Evolutionary conservation across 139 green algal genomes (phyloP).

Genomic region (Bryopsis sp.): DNA sequence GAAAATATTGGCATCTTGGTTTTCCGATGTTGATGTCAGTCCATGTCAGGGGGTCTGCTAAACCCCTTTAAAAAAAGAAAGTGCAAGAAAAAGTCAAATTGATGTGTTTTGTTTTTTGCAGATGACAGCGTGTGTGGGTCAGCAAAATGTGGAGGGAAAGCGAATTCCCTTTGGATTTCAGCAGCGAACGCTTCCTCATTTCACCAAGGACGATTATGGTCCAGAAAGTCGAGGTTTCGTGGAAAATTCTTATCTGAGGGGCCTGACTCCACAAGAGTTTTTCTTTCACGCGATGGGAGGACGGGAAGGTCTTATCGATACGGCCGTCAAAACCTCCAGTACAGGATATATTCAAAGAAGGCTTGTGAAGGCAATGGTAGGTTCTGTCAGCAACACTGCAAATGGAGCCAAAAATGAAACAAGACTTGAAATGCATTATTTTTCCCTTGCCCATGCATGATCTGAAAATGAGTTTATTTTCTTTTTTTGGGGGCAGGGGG

Average conservation of each 20-base stretch:
- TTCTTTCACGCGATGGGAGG: conserved; percentile 99
- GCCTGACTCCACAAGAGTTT: conserved; percentile 96
- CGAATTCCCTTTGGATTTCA: conserved; percentile 96
- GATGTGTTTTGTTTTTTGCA: no score
- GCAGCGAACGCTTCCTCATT: conserved; percentile 87
- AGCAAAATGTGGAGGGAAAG: conserved; percentile 99
- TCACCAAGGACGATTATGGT: conserved; percentile 92
- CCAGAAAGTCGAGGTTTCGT: conserved; percentile 95
- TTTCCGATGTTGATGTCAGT: neutral
- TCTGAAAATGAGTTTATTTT: no score
- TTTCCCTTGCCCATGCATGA: no score
- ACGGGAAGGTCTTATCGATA: conserved; percentile 98
- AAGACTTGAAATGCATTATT: no score
- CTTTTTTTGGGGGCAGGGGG: no score
- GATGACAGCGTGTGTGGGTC: conserved; percentile 99
- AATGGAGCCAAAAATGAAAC: no score
- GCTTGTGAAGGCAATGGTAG: conserved; percentile 98
- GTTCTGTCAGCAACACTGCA: no score
- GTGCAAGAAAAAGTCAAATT: no score
- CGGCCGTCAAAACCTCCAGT: conserved; percentile 94
- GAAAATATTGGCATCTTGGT: neutral
- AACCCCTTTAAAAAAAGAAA: conserved; percentile 29
- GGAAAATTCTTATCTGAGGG: conserved; percentile 93
- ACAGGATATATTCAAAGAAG: conserved; percentile 74
- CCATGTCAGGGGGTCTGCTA: neutral